Evolutionary conservation across 78 protist species (phyloP).

Genomic region (Dictyostelium brefeldianum): DNA sequence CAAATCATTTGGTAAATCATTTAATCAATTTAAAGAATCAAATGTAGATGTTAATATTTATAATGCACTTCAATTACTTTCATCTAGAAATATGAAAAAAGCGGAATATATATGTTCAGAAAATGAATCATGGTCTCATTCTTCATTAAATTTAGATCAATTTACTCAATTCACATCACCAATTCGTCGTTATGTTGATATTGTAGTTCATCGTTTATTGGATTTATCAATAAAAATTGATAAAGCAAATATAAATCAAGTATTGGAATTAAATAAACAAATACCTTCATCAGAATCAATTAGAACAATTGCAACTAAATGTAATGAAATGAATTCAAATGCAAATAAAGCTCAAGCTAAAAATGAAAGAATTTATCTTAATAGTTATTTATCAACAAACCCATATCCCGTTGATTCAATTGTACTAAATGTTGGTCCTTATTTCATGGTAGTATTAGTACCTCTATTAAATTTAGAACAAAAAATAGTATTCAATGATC

Average conservation of each 20-base stretch:
- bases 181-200: slow-evolving; percentile 95
- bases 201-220: slow-evolving; percentile 94
- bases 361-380: slow-evolving; percentile 63
- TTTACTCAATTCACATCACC: slow-evolving; percentile 99
- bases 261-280: neutral
- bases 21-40: slow-evolving; percentile 75
- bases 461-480: slow-evolving; percentile 65
- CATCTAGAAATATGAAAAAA: slow-evolving; percentile 92
- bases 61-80: slow-evolving; percentile 84
- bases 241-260: no score
- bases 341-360: slow-evolving; percentile 86
- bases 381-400: slow-evolving; percentile 21
- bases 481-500: slow-evolving; percentile 35
- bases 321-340: slow-evolving; percentile 85
- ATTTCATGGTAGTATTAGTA: slow-evolving; percentile 11
- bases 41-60: slow-evolving; percentile 83
- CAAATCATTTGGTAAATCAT: slow-evolving; percentile 3
- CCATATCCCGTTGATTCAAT: slow-evolving; percentile 28
- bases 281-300: slow-evolving; percentile 48
- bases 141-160: slow-evolving; percentile 72
- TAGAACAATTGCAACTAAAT: slow-evolving; percentile 30
- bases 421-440: slow-evolving; percentile 10
- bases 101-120: slow-evolving; percentile 91
- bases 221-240: no score
- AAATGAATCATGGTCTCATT: slow-evolving; percentile 59